Evolutionary conservation across 2,329 filamentous ascomycete species (phyloP), one percentile per base, ranked within the genome.

Genomic region (Pyrenophora teres): DNA sequence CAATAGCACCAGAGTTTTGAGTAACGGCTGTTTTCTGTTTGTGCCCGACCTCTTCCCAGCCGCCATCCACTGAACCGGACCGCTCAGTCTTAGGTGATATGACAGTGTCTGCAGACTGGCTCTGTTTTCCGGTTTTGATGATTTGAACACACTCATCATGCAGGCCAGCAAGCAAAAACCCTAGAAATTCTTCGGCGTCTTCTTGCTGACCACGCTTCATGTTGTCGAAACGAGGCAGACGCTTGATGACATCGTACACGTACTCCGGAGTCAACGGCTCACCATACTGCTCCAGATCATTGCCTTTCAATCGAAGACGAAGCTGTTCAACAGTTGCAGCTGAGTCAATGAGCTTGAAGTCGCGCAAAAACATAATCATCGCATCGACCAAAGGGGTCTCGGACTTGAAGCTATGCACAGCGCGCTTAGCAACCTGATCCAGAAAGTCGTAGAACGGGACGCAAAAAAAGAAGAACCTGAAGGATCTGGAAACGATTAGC

Each of bases 151-250:
- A 97, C 73, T 99, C 94, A 59, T 97, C 92, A 64, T 97, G 92
- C 30, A 99, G 83, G 40, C 91, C 90, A 67, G 96, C 92, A 3
- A 99, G 81, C 30, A 99, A 80, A 71, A 97, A 96, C 0, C 92
- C 93, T 19, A 99, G 79, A 63, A 99, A 99, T 69, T 99, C 94
- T 70, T 99, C 92, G 1, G 94, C 94, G 76, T 99, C 94, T 78
- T 99, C 93, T 72, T 99, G 94, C 65, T 97, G 93, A 13, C 94
- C 94, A 54, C 92, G 89, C 87, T 89, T 87, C 92, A 99, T 97
- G 68, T 88, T 90, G 19, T 90, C 87, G 74, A 99, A 99, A 46
- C 92, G 86, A 37, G 92, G 88, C 50, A 97, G 81, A 64, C 89
- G 86, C 65, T 89, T 86, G 68, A 97, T 96, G 35, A 92, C 90